Evolutionary conservation across 2,329 filamentous ascomycete genomes (phyloP).

Genomic region (Diaporthe sp.): DNA sequence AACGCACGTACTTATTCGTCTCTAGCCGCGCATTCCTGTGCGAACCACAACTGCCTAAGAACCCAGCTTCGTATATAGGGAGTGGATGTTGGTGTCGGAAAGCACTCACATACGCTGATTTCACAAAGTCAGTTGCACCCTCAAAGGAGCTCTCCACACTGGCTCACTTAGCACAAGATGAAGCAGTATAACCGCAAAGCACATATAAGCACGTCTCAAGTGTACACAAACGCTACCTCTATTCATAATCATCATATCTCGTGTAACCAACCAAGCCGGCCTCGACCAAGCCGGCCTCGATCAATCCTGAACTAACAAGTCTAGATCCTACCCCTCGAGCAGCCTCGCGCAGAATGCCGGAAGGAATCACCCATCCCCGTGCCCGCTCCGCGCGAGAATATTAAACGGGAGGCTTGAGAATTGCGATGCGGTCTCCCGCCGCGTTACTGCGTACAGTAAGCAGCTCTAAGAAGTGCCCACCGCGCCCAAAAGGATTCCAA

Average conservation of each 20-base stretch:
- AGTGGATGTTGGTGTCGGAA: not conserved
- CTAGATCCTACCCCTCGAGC: not conserved
- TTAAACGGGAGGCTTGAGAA: not conserved
- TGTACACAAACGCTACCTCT: not conserved
- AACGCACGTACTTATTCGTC: not conserved
- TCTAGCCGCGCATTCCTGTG: no score
- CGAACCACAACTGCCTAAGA: not conserved
- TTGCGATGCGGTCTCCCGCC: not conserved
- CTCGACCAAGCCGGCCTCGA: not conserved
- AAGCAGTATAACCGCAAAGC: not conserved
- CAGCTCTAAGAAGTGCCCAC: not conserved
- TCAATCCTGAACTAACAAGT: not conserved
- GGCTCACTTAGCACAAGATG: not conserved
- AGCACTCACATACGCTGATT: not conserved
- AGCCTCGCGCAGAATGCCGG: not conserved
- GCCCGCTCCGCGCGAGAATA: not conserved
- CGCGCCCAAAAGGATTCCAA: not conserved
- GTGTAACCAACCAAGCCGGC: not conserved
- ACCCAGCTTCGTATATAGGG: not conserved
- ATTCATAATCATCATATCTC: constrained; percentile 24
- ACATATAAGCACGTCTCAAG: no score
- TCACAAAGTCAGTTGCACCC: not conserved
- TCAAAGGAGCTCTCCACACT: not conserved
- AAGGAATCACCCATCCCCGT: not conserved
- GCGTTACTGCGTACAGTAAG: not conserved